Percentiles rank a stretch among this genome's conserved stretches.
These are phyloP conservation scores for Claviceps sp. DNA, from an alignment of 2,329 filamentous ascomycete species.

Conservation along the genomic window DNA sequence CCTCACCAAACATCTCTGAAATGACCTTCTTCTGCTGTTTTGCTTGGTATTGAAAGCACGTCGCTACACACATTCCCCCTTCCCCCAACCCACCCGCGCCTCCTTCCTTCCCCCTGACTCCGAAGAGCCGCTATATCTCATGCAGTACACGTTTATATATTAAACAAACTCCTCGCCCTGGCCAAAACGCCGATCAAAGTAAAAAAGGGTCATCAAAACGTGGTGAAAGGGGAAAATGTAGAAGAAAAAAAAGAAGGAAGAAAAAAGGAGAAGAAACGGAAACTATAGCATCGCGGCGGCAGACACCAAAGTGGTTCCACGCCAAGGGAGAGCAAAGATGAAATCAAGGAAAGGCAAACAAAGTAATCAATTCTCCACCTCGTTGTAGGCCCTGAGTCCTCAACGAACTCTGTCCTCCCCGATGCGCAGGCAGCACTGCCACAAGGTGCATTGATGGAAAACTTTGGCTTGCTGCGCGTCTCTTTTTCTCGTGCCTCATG, in stretches of 20 bases:
- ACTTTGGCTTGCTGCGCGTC: background rate
- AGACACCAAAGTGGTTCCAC: background rate
- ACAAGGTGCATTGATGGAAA: background rate
- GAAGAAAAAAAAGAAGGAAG: slow-evolving; percentile 3
- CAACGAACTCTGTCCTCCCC: background rate
- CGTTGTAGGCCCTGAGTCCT: background rate
- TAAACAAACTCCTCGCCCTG: slow-evolving; percentile 5
- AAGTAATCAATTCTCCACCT: background rate
- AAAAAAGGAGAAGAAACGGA: background rate
- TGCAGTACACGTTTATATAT: slow-evolving; percentile 10
- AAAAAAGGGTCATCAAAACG: slow-evolving; percentile 8
- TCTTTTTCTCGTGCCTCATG: background rate
- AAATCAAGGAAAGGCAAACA: slow-evolving; percentile 2
- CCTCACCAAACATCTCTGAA: background rate
- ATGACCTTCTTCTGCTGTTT: slow-evolving; percentile 4
- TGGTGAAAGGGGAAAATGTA: background rate
- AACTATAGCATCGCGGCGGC: background rate
- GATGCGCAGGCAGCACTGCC: background rate
- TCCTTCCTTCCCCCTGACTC: background rate
- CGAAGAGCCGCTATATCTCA: slow-evolving; percentile 8
- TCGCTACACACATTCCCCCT: too few relatives aligned
- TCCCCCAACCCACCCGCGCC: slow-evolving; percentile 2
- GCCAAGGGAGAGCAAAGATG: background rate
- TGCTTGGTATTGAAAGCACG: slow-evolving; percentile 14
- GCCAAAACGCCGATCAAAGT: slow-evolving; percentile 14